Evolutionary conservation across 169 alveolate genomes (phyloP).

Genomic region (Haemoproteus tartakovskyi): DNA sequence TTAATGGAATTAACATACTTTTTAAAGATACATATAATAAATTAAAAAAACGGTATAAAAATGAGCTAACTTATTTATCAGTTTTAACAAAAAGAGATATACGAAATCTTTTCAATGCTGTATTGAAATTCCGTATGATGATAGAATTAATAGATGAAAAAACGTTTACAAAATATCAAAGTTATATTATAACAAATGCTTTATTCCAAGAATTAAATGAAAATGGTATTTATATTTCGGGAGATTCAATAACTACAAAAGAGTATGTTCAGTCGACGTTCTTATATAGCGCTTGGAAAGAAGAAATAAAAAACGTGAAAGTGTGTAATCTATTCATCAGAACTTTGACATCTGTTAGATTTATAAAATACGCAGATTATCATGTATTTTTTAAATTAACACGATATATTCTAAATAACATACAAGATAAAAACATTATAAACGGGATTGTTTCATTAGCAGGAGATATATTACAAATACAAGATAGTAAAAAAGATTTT

Average conservation of each 20-base stretch:
- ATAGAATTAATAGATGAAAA: slow-evolving; percentile 38
- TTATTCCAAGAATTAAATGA: slow-evolving; percentile 32
- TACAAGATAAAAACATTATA: too few relatives aligned
- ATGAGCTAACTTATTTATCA: not conserved
- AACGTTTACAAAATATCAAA: slow-evolving; percentile 24
- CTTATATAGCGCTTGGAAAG: slow-evolving; percentile 29
- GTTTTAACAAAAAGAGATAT: slow-evolving; percentile 24
- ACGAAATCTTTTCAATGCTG: slow-evolving; percentile 25
- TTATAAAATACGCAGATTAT: slow-evolving; percentile 3
- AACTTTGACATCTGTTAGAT: slow-evolving; percentile 23
- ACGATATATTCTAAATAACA: slow-evolving; percentile 10
- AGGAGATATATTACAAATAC: slow-evolving; percentile 15
- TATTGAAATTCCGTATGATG: slow-evolving; percentile 21
- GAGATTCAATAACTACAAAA: slow-evolving; percentile 50
- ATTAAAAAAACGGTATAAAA: slow-evolving; percentile 32
- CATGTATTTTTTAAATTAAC: slow-evolving; percentile 23
- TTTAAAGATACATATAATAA: slow-evolving; percentile 39
- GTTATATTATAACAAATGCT: slow-evolving; percentile 40
- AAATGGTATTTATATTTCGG: slow-evolving; percentile 37
- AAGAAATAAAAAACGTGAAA: slow-evolving; percentile 35
- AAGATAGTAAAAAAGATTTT: slow-evolving; percentile 1
- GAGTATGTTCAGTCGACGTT: slow-evolving; percentile 48
- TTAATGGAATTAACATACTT: slow-evolving; percentile 11
- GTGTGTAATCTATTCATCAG: slow-evolving; percentile 40
- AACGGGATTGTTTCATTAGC: too few relatives aligned